Percentiles rank a stretch among this genome's conserved stretches.
Evolutionary conservation across 176 grass and related monocot genomes (phyloP).

Genomic region (Saccharum spontaneum): DNA sequence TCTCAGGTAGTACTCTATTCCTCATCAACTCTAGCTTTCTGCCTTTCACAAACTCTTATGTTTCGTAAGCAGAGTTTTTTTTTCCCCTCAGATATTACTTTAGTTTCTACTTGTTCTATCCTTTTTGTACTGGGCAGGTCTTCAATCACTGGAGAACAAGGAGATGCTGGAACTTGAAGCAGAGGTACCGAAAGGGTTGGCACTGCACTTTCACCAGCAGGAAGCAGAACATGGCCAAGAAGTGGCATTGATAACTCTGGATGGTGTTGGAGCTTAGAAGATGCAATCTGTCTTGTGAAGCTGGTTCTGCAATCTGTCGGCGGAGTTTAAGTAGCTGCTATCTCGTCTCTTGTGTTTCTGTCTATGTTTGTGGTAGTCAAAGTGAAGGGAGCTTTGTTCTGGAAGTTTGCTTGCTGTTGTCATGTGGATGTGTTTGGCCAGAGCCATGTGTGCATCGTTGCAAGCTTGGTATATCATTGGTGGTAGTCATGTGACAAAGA

Average conservation of each 20-base stretch:
- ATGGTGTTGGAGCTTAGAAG: not conserved
- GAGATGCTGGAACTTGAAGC: not conserved
- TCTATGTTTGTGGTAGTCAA: too few relatives aligned
- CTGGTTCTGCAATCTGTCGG: not conserved
- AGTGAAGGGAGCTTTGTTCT: too few relatives aligned
- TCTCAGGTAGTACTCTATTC: not conserved
- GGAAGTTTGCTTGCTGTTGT: too few relatives aligned
- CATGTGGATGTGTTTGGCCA: too few relatives aligned
- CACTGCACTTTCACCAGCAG: not conserved
- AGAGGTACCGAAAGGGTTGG: not conserved
- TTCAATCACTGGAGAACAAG: not conserved
- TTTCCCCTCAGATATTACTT: not conserved
- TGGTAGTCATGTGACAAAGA: too few relatives aligned
- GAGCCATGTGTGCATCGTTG: too few relatives aligned
- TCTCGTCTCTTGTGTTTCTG: too few relatives aligned
- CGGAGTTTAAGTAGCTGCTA: too few relatives aligned
- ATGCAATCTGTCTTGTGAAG: not conserved
- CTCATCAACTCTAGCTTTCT: not conserved
- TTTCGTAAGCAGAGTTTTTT: not conserved
- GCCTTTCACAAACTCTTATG: not conserved
- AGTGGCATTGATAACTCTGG: not conserved
- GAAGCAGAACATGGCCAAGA: not conserved
- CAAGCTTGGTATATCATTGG: too few relatives aligned
- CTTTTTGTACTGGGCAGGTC: not conserved
- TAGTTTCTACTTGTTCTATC: not conserved